Evolutionary conservation across 2,329 filamentous ascomycete genomes (phyloP), one percentile per base, ranked within the genome.

Genomic region (Fusarium solani-melongenae): DNA sequence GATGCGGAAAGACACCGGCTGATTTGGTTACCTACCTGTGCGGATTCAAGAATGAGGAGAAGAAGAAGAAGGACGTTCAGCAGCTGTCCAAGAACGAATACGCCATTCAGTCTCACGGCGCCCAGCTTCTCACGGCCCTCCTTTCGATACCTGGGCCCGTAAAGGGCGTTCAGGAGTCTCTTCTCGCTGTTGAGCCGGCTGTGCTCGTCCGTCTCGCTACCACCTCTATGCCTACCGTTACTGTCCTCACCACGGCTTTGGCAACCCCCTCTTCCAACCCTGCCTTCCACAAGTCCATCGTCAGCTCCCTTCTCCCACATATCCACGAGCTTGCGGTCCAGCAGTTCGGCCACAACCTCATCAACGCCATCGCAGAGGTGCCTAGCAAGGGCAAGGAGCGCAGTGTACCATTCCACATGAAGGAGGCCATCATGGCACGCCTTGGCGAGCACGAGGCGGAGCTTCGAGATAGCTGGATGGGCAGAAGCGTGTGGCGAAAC

Each of bases 81-180:
- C 82, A 85, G 31, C 80, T 82, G 38, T 84, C 74, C 75, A 89
- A 84, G 90, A 94, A 86, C 82, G 94, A 80, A 62, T 82, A 85
- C 33, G 85, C 87, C 33, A 81, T 89, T 24, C 82, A 87, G 36
- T 87, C 86, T 4, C 95, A 99, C 84, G 94, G 93, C 68, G 94
- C 94, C 22, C 88, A 98, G 55, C 88, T 99, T 31, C 92, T 93
- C 10, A 92, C 96, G 70, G 85, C 93, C 5, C 92, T 99, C 85
- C 90, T 98, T 59, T 84, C 89, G 9, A 92, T 94, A 29, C 89
- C 93, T 0, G 94, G 94, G 0, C 86, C 95, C 2, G 88, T 89
- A 65, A 90, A 90, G 59, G 87, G 95, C 12, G 89, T 97, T 34
- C 94, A 96, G 79, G 89, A 91, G 17, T 90, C 92, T n/a, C 83